Percentiles rank a stretch among this genome's conserved stretches.
Evolutionary conservation across 768 basidiomycete genomes (phyloP).

Genomic region (Atractiella rhizophila): DNA sequence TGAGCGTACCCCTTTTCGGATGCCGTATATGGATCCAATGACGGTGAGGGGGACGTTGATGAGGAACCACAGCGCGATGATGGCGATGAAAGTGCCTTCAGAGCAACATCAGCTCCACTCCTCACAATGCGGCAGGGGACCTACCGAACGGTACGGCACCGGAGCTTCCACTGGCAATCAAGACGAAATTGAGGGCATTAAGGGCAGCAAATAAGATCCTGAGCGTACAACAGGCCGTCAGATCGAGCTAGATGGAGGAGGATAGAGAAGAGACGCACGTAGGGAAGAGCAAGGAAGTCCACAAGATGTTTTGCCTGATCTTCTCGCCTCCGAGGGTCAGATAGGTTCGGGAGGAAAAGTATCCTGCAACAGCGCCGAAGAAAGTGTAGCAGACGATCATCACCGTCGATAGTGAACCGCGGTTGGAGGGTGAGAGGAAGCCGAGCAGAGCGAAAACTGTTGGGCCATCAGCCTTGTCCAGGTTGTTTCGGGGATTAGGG

Average conservation of each 20-base stretch:
- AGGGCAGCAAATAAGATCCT: slow-evolving; percentile 62
- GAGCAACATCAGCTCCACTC: no score
- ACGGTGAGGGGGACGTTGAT: slow-evolving; percentile 75
- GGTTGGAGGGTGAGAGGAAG: slow-evolving; percentile 83
- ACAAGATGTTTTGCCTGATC: slow-evolving; percentile 52
- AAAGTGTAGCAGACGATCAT: slow-evolving; percentile 87
- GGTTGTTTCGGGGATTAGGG: neutral
- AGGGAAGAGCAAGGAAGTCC: slow-evolving; percentile 70
- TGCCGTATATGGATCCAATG: slow-evolving; percentile 62
- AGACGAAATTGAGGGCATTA: slow-evolving; percentile 74
- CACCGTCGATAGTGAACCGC: slow-evolving; percentile 75
- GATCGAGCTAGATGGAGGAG: neutral
- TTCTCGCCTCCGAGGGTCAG: slow-evolving; percentile 51
- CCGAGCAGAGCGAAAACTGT: slow-evolving; percentile 72
- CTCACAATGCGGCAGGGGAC: no score
- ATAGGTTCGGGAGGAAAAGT: slow-evolving; percentile 61
- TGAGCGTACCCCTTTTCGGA: slow-evolving; percentile 63
- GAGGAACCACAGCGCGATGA: slow-evolving; percentile 37
- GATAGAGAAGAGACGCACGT: slow-evolving; percentile 31
- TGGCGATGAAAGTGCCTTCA: slow-evolving; percentile 23
- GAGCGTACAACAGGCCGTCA: slow-evolving; percentile 1
- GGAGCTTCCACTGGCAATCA: slow-evolving; percentile 58
- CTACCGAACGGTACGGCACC: slow-evolving; percentile 93
- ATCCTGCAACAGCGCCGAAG: slow-evolving; percentile 79
- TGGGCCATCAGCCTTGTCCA: neutral